These are phyloP conservation scores for Verbascum thapsus DNA, from an alignment of 257 asterid genomes.

Conservation along the genomic window DNA sequence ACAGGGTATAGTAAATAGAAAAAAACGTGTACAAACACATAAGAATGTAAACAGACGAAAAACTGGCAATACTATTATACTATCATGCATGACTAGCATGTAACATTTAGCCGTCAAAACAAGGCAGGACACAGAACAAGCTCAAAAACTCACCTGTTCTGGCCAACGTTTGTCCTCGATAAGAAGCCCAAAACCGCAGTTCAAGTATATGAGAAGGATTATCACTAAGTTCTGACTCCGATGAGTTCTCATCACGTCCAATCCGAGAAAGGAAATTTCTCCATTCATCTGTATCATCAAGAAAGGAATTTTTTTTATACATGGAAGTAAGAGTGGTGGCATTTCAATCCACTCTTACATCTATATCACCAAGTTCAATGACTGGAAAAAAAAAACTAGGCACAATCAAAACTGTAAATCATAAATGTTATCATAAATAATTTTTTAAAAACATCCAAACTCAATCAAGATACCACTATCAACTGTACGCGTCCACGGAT, in stretches of 20 bases:
- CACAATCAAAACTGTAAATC: constrained; percentile 1
- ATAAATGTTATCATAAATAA: neutral
- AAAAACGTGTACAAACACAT: constrained; percentile 17
- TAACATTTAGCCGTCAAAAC: constrained; percentile 12
- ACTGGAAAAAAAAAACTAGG: neutral
- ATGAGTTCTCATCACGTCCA: constrained; percentile 81
- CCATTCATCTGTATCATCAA: constrained; percentile 82
- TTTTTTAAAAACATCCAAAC: neutral
- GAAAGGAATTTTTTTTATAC: constrained; percentile 10
- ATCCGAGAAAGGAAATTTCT: constrained; percentile 90
- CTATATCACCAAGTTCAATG: constrained; percentile 5
- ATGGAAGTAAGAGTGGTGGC: constrained; percentile 13
- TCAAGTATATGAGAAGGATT: constrained; percentile 86
- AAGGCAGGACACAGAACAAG: constrained; percentile 13
- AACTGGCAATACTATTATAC: neutral
- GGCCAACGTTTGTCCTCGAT: constrained; percentile 96
- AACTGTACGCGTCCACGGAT: neutral
- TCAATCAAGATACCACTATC: constrained; percentile 1
- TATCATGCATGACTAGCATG: neutral
- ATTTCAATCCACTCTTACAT: neutral
- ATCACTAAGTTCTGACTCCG: constrained; percentile 77
- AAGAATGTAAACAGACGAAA: constrained; percentile 12
- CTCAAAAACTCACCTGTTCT: constrained; percentile 66
- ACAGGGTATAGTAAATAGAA: constrained; percentile 25
- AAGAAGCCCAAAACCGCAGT: constrained; percentile 97